Percentiles rank a stretch among this genome's conserved stretches.
Evolutionary conservation across 2,329 filamentous ascomycete genomes (phyloP).

Genomic region (Tolypocladium paradoxum): DNA sequence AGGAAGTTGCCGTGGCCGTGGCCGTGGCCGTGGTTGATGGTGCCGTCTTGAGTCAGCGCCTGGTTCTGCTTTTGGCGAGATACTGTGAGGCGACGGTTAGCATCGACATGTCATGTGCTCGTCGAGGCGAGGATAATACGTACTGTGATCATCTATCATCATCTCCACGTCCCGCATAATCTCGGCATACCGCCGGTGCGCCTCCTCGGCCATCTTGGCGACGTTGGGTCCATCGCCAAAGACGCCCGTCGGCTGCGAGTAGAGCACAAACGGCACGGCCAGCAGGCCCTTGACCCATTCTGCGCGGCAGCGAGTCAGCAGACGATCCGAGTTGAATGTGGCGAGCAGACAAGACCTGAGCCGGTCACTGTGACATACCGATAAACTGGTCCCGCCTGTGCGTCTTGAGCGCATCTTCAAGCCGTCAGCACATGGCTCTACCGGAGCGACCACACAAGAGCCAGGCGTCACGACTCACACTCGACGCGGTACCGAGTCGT

Average conservation of each 20-base stretch:
- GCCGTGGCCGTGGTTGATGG: not conserved
- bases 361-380: constrained; percentile 31
- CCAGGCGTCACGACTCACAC: constrained; percentile 40
- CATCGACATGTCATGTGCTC: not conserved
- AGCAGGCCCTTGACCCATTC: constrained; percentile 97
- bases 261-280: constrained; percentile 90
- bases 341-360: too few relatives aligned
- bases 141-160: constrained; percentile 87
- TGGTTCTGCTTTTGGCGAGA: constrained; percentile 46
- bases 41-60: not conserved
- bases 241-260: constrained; percentile 85
- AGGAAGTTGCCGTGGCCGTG: constrained; percentile 41
- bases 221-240: constrained; percentile 61
- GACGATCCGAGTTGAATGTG: not conserved
- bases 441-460: not conserved
- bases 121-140: constrained; percentile 6
- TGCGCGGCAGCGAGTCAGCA: constrained; percentile 13
- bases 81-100: constrained; percentile 34
- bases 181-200: constrained; percentile 83
- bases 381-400: constrained; percentile 87
- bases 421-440: constrained; percentile 11
- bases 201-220: constrained; percentile 63
- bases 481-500: constrained; percentile 60
- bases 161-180: constrained; percentile 90
- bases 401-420: constrained; percentile 57